phyloP scores from a whole-genome alignment of 2,329 filamentous ascomycete species.

The Xylariaceae sp. region DNA sequence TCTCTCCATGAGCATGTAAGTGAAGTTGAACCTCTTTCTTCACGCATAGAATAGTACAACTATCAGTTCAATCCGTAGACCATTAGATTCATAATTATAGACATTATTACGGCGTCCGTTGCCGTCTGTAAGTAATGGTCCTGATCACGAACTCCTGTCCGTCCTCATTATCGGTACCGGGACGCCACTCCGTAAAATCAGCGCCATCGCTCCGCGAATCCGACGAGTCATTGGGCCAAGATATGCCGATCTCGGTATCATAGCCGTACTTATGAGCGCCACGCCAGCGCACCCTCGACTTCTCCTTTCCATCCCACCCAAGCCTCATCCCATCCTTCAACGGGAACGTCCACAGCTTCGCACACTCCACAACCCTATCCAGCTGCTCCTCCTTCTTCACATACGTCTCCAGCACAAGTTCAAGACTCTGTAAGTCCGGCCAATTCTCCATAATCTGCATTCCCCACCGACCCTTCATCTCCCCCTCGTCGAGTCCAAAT shows the following conservation, averaged over 20 bases:
- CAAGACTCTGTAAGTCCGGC: constrained; percentile 25
- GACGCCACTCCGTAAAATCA: constrained; percentile 14
- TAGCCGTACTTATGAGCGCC: constrained; percentile 22
- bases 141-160: constrained; percentile 24
- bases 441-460: constrained; percentile 24
- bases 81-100: background rate
- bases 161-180: background rate
- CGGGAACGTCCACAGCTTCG: constrained; percentile 28
- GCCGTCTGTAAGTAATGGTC: constrained; percentile 16
- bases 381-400: constrained; percentile 24
- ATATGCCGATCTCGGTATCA: constrained; percentile 12
- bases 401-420: constrained; percentile 28
- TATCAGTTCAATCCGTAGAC: background rate
- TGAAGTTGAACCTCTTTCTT: too few relatives aligned
- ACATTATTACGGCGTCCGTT: background rate
- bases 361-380: constrained; percentile 24
- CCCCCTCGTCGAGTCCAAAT: constrained; percentile 24
- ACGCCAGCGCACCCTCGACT: constrained; percentile 19
- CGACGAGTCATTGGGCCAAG: constrained; percentile 1
- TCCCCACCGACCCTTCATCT: constrained; percentile 27
- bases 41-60: too few relatives aligned
- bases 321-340: constrained; percentile 20
- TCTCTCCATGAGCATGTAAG: too few relatives aligned
- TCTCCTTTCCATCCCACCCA: constrained; percentile 23
- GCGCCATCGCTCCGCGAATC: background rate